Conservation (phyloP, 2,329 filamentous ascomycete species). For the Verticillium nonalfalfae region DNA sequence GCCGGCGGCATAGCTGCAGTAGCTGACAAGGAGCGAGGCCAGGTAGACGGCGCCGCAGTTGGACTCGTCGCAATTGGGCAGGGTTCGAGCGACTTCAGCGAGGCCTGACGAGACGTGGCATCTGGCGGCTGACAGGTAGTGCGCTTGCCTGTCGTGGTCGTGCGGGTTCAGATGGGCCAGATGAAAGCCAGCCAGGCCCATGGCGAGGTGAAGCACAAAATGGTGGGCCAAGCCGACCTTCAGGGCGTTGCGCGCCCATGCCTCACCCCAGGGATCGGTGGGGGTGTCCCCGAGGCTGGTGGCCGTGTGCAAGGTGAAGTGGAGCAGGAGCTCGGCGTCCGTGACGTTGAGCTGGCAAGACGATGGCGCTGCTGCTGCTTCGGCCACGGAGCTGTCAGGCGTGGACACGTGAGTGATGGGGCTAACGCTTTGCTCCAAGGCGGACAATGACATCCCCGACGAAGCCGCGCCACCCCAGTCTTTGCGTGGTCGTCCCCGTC, state of each 20-base stretch:
- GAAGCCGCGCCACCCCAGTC: slow-evolving; percentile 19
- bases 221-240: slow-evolving; percentile 19
- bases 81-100: slow-evolving; percentile 15
- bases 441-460: neutral
- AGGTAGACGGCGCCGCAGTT: slow-evolving; percentile 23
- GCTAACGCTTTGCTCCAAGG: neutral
- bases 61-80: slow-evolving; percentile 15
- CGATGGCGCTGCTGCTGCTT: neutral
- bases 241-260: slow-evolving; percentile 21
- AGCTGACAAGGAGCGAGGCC: slow-evolving; percentile 19
- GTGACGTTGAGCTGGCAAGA: neutral
- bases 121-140: slow-evolving; percentile 15
- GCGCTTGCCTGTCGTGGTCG: neutral
- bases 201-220: slow-evolving; percentile 20
- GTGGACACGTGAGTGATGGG: neutral
- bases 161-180: slow-evolving; percentile 13
- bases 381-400: neutral
- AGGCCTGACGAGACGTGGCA: slow-evolving; percentile 18
- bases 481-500: slow-evolving; percentile 21
- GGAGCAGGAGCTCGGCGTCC: slow-evolving; percentile 21
- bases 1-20: slow-evolving; percentile 22
- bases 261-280: slow-evolving; percentile 13
- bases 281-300: slow-evolving; percentile 13
- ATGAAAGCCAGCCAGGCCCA: slow-evolving; percentile 20
- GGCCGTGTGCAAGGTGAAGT: slow-evolving; percentile 18